Conservation (phyloP, 306 rosid genomes). For the Echinosophora koreensis region DNA sequence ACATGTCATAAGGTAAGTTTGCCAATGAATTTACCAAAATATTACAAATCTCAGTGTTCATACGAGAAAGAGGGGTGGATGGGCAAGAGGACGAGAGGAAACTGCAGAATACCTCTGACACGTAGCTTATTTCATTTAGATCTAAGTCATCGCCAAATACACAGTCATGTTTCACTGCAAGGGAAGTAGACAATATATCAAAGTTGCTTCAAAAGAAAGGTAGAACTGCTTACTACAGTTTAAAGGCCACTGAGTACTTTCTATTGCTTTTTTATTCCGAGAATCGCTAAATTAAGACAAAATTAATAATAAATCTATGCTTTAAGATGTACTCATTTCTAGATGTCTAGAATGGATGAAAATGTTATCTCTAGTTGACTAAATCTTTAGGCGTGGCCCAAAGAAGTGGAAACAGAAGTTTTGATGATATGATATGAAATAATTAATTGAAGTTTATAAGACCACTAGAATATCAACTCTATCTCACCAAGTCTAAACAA, state of each 20-base stretch:
- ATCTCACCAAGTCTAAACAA: neutral
- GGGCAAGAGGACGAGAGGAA: constrained; percentile 3
- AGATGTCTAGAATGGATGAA: constrained; percentile 14
- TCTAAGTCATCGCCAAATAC: constrained; percentile 97
- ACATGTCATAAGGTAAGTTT: constrained; percentile 37
- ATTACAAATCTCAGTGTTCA: constrained; percentile 3
- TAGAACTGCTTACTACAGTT: constrained; percentile 14
- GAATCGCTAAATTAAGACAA: neutral
- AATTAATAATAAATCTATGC: constrained; percentile 5
- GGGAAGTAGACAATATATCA: constrained; percentile 47
- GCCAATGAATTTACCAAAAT: constrained; percentile 6
- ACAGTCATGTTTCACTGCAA: constrained; percentile 92
- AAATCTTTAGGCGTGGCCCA: constrained; percentile 9
- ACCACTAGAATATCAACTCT: constrained; percentile 13
- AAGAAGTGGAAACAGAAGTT: constrained; percentile 11
- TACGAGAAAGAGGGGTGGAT: neutral
- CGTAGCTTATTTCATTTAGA: constrained; percentile 74
- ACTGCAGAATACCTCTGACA: constrained; percentile 69
- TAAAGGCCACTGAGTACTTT: constrained; percentile 25
- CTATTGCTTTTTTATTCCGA: neutral
- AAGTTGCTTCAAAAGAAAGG: constrained; percentile 31
- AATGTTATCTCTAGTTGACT: neutral
- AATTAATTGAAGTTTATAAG: neutral
- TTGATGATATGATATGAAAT: neutral
- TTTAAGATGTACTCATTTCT: constrained; percentile 8